Evolutionary conservation across 73 alveolate species (phyloP).

Genomic region (Paraurostyla sp.): DNA sequence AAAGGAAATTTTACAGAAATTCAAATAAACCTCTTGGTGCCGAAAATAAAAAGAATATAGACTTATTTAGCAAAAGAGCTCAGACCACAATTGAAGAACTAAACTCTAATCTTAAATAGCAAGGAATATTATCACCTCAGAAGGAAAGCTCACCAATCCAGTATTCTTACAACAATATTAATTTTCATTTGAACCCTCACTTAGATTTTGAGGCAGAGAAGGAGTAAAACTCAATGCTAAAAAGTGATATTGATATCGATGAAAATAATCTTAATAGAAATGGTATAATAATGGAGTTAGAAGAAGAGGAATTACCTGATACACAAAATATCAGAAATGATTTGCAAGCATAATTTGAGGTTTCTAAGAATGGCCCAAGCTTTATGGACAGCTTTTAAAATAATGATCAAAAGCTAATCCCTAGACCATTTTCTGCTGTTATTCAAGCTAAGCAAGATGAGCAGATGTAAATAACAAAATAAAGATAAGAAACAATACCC

Average conservation of each 20-base stretch:
- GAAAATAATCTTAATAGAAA: neutral
- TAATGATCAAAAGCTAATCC: neutral
- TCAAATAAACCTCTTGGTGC: constrained; percentile 24
- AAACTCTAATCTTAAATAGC: neutral
- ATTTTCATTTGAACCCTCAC: too few relatives aligned
- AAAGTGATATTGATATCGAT: constrained; percentile 27
- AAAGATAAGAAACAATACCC: neutral
- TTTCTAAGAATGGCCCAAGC: constrained; percentile 4
- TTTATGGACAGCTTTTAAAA: neutral
- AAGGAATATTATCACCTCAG: constrained; percentile 3
- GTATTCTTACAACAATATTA: neutral
- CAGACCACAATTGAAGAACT: constrained; percentile 22
- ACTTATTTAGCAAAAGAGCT: constrained; percentile 1
- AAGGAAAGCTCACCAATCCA: too few relatives aligned
- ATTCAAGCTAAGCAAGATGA: neutral
- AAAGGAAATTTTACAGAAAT: constrained; percentile 37
- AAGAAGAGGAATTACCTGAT: neutral
- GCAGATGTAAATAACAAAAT: neutral
- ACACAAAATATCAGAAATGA: neutral
- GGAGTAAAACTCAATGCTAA: constrained; percentile 28
- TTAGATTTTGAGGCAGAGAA: neutral
- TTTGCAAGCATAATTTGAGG: neutral
- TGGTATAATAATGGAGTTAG: neutral
- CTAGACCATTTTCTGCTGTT: constrained; percentile 29
- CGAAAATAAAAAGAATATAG: neutral